Conservation (phyloP, 257 asterid species). For the Knoxia roxburghii region DNA sequence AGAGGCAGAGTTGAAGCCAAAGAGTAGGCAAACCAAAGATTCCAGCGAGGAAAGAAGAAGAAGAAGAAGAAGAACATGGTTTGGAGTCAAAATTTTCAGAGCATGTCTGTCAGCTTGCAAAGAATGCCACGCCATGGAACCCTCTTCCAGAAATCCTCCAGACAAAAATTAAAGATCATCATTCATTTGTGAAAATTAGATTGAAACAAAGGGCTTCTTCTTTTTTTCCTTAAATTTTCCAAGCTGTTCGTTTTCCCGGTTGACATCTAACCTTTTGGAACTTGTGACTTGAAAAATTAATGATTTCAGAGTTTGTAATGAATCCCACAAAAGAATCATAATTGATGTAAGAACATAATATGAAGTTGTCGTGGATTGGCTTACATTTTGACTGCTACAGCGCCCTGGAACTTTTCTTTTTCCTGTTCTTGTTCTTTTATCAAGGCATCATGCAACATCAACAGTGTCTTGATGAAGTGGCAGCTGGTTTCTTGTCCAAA, state of each 20-base stretch:
- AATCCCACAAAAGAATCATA: not conserved
- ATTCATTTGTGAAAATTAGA: not conserved
- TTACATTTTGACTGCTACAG: not conserved
- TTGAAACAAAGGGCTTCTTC: too few relatives aligned
- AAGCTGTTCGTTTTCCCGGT: too few relatives aligned
- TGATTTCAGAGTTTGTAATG: not conserved
- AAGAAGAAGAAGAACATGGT: too few relatives aligned
- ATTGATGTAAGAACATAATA: too few relatives aligned
- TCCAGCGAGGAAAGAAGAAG: not conserved
- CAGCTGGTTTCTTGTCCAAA: too few relatives aligned
- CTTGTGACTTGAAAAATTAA: not conserved
- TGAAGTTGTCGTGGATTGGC: not conserved
- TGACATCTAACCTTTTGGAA: not conserved
- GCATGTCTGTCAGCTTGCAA: slow-evolving; percentile 55
- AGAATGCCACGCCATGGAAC: slow-evolving; percentile 70
- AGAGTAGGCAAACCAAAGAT: slow-evolving; percentile 18
- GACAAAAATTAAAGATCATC: slow-evolving; percentile 1
- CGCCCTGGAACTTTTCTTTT: too few relatives aligned
- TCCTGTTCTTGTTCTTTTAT: too few relatives aligned
- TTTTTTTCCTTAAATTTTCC: too few relatives aligned
- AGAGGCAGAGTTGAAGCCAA: slow-evolving; percentile 23
- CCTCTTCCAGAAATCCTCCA: slow-evolving; percentile 22
- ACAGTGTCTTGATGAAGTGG: too few relatives aligned
- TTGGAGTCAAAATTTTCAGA: slow-evolving; percentile 42
- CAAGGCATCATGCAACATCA: too few relatives aligned